Percentiles rank a stretch among this genome's conserved stretches.
Evolutionary conservation across 768 basidiomycete species (phyloP).

Genomic region (Lyophyllum shimeji): DNA sequence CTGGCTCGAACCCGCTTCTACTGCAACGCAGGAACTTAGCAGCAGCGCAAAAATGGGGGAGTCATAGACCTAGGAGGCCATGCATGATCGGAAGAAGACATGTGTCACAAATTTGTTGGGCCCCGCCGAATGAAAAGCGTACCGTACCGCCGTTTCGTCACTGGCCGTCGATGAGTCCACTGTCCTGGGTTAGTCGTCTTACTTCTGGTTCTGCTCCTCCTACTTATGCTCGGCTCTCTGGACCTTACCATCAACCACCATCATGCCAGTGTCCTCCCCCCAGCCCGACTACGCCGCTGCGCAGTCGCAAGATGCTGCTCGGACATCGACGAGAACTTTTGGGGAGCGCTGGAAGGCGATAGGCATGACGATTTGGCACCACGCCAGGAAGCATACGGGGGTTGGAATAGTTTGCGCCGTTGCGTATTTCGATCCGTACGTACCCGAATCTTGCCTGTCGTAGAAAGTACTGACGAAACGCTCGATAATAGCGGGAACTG

Average conservation of each 20-base stretch:
- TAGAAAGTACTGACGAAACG: not conserved
- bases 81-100: conserved; percentile 12
- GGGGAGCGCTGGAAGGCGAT: conserved; percentile 29
- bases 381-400: conserved; percentile 67
- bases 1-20: not conserved
- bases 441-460: conserved; percentile 9
- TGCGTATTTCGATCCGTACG: conserved; percentile 87
- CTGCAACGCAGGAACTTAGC: not conserved
- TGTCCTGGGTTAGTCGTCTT: conserved; percentile 38
- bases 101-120: conserved; percentile 13
- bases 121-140: conserved; percentile 23
- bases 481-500: conserved; percentile 68
- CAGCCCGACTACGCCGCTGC: not conserved
- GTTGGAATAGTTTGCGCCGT: conserved; percentile 87
- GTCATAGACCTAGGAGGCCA: not conserved
- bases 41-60: not conserved
- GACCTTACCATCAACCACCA: conserved; percentile 1
- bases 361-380: conserved; percentile 39
- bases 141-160: conserved; percentile 41
- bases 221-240: conserved; percentile 22
- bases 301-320: not conserved
- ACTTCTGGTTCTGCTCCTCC: conserved; percentile 24
- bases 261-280: conserved; percentile 26
- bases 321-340: conserved; percentile 5
- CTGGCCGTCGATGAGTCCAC: conserved; percentile 30